phyloP scores from a whole-genome alignment of 192 early-diverging fungal species.

The Rhizophagus clarus region DNA sequence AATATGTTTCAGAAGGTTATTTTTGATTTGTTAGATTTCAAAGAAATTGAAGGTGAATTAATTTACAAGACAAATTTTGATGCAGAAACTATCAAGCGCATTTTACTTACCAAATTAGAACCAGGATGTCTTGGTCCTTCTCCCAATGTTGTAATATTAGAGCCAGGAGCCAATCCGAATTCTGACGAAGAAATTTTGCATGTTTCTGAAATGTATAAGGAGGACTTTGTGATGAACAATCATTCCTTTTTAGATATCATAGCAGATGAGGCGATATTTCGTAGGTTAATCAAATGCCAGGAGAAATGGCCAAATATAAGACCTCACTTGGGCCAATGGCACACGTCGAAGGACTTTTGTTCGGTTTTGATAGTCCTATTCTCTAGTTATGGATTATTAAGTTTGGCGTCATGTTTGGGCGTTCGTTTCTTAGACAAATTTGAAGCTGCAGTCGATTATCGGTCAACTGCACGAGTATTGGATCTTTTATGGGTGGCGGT shows the following conservation, averaged over 20 bases:
- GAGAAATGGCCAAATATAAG: not conserved
- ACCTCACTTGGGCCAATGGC: not conserved
- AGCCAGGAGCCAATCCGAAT: no score
- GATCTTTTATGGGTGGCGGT: constrained; percentile 6
- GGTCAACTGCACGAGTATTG: not conserved
- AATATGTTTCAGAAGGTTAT: no score
- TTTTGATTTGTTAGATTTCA: no score
- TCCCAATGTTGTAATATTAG: no score
- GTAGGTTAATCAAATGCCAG: not conserved
- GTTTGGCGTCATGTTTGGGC: not conserved
- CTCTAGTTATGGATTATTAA: not conserved
- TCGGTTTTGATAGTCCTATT: not conserved
- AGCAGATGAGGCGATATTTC: not conserved
- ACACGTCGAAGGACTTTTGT: not conserved
- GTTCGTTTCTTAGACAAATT: constrained; percentile 19
- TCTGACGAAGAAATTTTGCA: no score
- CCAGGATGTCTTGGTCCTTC: no score
- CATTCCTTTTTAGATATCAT: not conserved
- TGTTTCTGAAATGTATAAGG: no score
- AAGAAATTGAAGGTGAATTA: no score
- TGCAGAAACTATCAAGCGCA: not conserved
- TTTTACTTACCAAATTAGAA: not conserved
- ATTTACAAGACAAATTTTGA: not conserved
- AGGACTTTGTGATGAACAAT: not conserved
- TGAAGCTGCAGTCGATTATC: constrained; percentile 11